Evolutionary conservation across 2,329 filamentous ascomycete genomes (phyloP), one percentile per base, ranked within the genome.

Genomic region (Calonectria ilicicola): DNA sequence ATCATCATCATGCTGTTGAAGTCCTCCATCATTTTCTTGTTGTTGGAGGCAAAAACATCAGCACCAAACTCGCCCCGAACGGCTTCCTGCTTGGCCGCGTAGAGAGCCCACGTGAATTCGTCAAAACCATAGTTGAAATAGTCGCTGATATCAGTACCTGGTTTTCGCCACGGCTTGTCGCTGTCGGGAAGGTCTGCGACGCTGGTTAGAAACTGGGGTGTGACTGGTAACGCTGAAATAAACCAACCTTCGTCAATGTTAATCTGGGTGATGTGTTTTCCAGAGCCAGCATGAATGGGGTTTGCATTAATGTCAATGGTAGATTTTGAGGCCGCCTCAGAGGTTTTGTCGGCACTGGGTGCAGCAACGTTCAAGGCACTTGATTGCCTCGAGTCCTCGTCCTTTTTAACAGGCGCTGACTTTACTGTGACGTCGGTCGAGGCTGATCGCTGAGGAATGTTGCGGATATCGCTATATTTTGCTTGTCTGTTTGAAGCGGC

Each of bases 121-220:
- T 98, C 96, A 81, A 98, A 98, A 71, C 96, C 96, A 84, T 98
- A 98, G 87, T 98, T 98, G 90, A 98, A 98, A 86, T 98, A 98
- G 83, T 99, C 97, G 72, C 94, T 97, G 67, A 98, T 91, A 80
- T 99, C 97, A 14, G 96, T 96, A 58, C 97, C 97, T 0, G 97
- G 97, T 76, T 96, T 93, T 53, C 97, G 93, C 97, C 97, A 99
- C 21, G 96, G 96, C 83, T 98, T 98, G 75, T 96, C 94, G 79
- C 95, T 95, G 9, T 94, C 93, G 44, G 91, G 89, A 23, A 96
- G 90, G 79, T 93, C 91, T 89, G 73, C 35, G 7, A 14, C 72
- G 53, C 56, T 67, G 42, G 76, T 27, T 64, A 70, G 65, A 38
- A 21, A 51, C 23, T 26, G 53, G 19, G 23, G 14, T 9, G 15